Base-by-base conservation (phyloP, 1,284 basidiomycete species). In the Sporisorium graminicola region DNA sequence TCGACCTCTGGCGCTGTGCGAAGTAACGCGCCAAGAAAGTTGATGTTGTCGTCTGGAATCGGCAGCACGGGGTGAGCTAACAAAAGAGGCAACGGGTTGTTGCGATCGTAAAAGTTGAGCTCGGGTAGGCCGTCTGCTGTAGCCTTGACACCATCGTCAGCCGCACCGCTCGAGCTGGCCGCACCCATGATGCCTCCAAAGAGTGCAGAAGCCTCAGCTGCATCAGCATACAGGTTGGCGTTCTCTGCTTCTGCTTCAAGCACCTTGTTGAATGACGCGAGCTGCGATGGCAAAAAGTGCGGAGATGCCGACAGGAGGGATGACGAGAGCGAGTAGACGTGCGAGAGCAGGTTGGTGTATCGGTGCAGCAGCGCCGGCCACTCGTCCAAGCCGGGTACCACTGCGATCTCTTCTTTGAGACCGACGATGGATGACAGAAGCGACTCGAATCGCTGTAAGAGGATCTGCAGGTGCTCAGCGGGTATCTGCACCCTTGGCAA, bases 361-460 rank as follows among this genome's bases (percentile, higher is more conserved):
- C 74, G 73, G 57, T 76, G 71, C 33, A 80, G 63, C 22, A 81
- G 50, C 26, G 80, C 75, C 26, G 78, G 76, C 79, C 80, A 81
- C 44, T 81, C 80, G 31, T 81, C 80, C 44, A 81, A 57, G 10
- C 80, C 80, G 1, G 80, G 80, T 8, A 79, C 75, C 49, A 73
- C 67, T 12, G 72, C 58, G n/a, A 75, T 78, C 53, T 81, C 78
- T 58, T 81, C 76, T 13, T 79, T 73, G n/a, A 81, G 57, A 1
- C 69, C 67, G 16, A 79, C 80, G 27, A 81, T 78, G 3, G 80
- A 81, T 18, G 73, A 72, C 7, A 79, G 61, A 3, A 81, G 74
- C 50, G 80, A 81, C 33, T 81, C 80, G 59, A 77, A 80, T 2
- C 80, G 55, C 58, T 81, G 80, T 37, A 74, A 61, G 13, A 81